phyloP scores from a whole-genome alignment of 768 basidiomycete species.

The Trametes sanguinea region DNA sequence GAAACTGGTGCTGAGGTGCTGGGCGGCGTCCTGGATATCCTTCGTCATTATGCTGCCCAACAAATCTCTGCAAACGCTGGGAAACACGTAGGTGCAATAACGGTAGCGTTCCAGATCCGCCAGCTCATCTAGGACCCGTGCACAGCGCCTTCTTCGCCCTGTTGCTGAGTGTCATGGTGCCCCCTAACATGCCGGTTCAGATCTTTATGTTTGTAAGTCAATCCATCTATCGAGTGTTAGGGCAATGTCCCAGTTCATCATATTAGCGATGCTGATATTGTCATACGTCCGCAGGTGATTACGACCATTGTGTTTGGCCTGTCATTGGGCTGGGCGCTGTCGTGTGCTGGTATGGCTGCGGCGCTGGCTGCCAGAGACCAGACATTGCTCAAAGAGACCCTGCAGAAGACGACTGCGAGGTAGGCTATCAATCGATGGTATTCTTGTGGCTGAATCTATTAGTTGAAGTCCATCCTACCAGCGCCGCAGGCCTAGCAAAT shows the following conservation, averaged over 20 bases:
- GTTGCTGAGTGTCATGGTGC: conserved; percentile 45
- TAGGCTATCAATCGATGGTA: conserved; percentile 17
- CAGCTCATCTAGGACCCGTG: neutral
- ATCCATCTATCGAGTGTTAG: neutral
- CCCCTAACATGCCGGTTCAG: conserved; percentile 50
- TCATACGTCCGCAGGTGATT: conserved; percentile 31
- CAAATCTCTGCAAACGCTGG: conserved; percentile 38
- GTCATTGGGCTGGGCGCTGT: conserved; percentile 55
- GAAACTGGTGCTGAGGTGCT: conserved; percentile 44
- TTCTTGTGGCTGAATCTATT: no score
- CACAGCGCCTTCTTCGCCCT: conserved; percentile 48
- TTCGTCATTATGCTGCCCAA: conserved; percentile 45
- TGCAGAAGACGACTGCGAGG: conserved; percentile 37
- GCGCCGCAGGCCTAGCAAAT: conserved; percentile 39
- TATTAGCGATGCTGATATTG: no score
- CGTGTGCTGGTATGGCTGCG: conserved; percentile 54
- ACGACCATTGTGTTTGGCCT: conserved; percentile 50
- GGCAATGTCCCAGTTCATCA: no score
- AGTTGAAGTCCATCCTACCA: conserved; percentile 2
- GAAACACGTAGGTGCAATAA: conserved; percentile 40
- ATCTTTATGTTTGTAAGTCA: conserved; percentile 49
- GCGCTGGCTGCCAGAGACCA: conserved; percentile 42
- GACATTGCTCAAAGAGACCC: conserved; percentile 32
- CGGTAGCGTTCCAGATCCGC: no score
- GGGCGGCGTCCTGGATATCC: conserved; percentile 42